Evolutionary conservation across 768 basidiomycete genomes (phyloP), one percentile per base, ranked within the genome.

Genomic region (Phylloporus sp.): DNA sequence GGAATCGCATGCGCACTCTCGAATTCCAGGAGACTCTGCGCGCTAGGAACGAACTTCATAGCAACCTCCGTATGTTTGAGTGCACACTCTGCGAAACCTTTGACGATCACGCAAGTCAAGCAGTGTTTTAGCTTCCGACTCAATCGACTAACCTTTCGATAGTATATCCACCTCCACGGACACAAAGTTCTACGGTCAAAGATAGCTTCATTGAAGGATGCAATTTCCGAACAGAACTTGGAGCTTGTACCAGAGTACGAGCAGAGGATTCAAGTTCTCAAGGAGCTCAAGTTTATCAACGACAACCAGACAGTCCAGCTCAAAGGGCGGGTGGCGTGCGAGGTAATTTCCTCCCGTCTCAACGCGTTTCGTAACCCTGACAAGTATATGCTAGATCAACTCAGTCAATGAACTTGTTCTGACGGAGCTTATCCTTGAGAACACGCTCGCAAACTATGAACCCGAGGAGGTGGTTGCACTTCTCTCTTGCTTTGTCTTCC

Each of bases 201-300:
- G 58, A 86, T 99, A 51, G 83, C 83, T 2, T 71, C 76, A 29
- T 76, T 99, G 49, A 94, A 90, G 62, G 75, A 88, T 36, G 85
- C 87, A 2, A 83, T 98, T 26, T 97, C 95, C 5, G 97, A 97
- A 63, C 93, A 99, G 66, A 99, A 99, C 65, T 73, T 98, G 52
- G 97, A 97, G 63, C 80, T 98, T 16, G 80, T 98, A 29, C 97
- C 97, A 6, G 97, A 99, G 66, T 99, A 98, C 68, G 92, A 98
- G 66, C 92, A 95, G 64, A 78, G 95, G 24, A 85, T 98, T 29
- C 85, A 81, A 35, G 95, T 98, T 4, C 76, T 99, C 38, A 86
- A 93, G 61, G 89, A 90, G 40, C 78, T 99, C 22, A 85, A 89
- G 56, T 97, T 98, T 66, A 91, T 99, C 61, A 88, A 98, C 64